Evolutionary conservation across 1,139 yeast genomes (phyloP), one percentile per base, ranked within the genome.

Genomic region (Yarrowia galli): DNA sequence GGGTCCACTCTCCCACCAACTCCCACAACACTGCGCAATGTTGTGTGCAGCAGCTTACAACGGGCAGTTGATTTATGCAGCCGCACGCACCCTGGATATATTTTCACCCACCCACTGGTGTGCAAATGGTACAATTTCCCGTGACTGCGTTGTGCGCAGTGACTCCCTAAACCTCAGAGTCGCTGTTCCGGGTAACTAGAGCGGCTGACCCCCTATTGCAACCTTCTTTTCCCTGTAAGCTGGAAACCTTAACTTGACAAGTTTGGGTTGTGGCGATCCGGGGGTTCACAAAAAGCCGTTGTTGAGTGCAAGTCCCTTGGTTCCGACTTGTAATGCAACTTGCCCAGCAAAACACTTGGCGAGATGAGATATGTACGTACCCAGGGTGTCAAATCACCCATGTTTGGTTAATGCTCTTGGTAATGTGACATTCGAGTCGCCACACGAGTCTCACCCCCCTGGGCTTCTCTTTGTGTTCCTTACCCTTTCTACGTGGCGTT

Each of bases 141-240:
- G 61, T 54, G 61, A 54, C 61, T 35, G 49, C 48, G 48, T 10
- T 28, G 32, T 40, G 20, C 15, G 43, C 48, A 22, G 48, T 43
- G 48, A 22, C 28, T 43, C 48, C 51, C 51, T 46, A 51, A 15
- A 32, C 16, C 46, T 16, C 20, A 28, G 7, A 25, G 36, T 10
- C 35, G 43, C 45, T 36, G 35, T 10, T 2, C 61, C 35, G 61
- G 61, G 61, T 54, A 54, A 54, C 61, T 40, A 25, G 61, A 54
- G 61, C 61, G 61, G 61, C 61, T 54, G 61, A 40, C 61, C 46
- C 45, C 46, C 61, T 54, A 54, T 54, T 54, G 61, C 13, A 40
- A 54, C 42, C 16, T 25, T 54, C 18, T 40, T 38, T 54, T 40
- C n/a, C 23, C 45, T 54, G 35, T 20, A 5, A 16, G 3, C 36